Base-by-base conservation (phyloP, 208 protist genomes). In the Angomonas ambiguus region DNA sequence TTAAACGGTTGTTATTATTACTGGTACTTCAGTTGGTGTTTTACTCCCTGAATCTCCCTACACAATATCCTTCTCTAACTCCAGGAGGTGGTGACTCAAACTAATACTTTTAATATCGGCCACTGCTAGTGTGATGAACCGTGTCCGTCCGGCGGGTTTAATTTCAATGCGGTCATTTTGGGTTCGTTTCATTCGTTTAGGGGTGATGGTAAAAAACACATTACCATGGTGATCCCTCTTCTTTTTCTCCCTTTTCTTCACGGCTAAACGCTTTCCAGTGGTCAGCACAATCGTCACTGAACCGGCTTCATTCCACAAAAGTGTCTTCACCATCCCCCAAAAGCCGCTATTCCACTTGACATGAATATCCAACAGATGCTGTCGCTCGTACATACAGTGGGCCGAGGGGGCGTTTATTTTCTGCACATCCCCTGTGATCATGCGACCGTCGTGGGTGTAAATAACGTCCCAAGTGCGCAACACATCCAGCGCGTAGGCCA, bases 391-490 rank as follows among this genome's bases (percentile, higher is more conserved):
- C 18, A 65, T 69, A 63, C 78, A 81, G 42, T 67, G 64, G 1
- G 77, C 78, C 20, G 71, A 85, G 2, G 85, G 85, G 4, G 70
- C 70, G 45, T 76, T 61, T 11, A 95, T 69, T 27, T 64, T 59
- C 28, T 73, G 68, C 20, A 95, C 69, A 51, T 95, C 90, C 2
- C 90, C 90, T 2, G 79, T 85, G 31, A 91, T 42, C 24, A 92
- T 59, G 4, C 69, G 62, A 8, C 83, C 75, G 38, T 91, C 79
- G 63, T 92, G 83, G 22, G 93, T 72, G 73, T 86, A 85, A 28
- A 95, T 51, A n/a, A 91, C 61, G 45, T 95, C 90, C 87, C 90
- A 95, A 24, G 90, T 95, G 28, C 90, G 82, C 70, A 95, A 70
- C 27, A 78, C 69, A 11, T 89, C 76, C n/a, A 95, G 56, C 20